These are phyloP conservation scores for Chlamydomonas schloesseri DNA, from an alignment of 139 green algal species.

Conservation along the genomic window DNA sequence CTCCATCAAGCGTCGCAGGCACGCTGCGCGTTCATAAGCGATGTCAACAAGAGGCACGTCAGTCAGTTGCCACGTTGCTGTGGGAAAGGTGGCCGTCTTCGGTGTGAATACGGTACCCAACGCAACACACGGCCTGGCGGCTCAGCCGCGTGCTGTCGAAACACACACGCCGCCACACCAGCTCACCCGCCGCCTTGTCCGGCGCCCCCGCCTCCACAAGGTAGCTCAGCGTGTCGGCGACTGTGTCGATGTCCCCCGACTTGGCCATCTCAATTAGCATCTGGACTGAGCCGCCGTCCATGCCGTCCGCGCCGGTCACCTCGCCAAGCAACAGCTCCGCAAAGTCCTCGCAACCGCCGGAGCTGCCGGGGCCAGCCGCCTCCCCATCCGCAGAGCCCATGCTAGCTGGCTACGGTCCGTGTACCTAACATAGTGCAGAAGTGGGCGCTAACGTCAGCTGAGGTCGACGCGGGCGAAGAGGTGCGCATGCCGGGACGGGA, in stretches of 20 bases:
- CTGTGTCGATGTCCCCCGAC: constrained; percentile 30
- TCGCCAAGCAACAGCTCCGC: constrained; percentile 18
- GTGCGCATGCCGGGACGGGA: too few species aligned
- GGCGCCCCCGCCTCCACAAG: constrained; percentile 14
- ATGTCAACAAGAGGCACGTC: too few species aligned
- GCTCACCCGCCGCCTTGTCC: not conserved
- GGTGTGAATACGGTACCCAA: too few species aligned
- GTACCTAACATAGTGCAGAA: too few species aligned
- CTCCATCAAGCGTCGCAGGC: constrained; percentile 10
- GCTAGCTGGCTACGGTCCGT: too few species aligned
- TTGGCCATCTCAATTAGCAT: constrained; percentile 43
- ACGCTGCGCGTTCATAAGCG: not conserved
- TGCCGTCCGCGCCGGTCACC: constrained; percentile 64
- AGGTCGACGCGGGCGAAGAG: too few species aligned
- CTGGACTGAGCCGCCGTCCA: constrained; percentile 58
- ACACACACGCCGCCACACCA: too few species aligned
- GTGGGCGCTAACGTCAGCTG: too few species aligned
- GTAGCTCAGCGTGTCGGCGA: constrained; percentile 21
- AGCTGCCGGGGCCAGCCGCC: not conserved
- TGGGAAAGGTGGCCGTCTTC: too few species aligned
- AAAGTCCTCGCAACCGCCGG: not conserved
- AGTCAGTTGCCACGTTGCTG: too few species aligned
- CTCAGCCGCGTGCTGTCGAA: too few species aligned
- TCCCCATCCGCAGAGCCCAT: not conserved
- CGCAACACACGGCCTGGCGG: too few species aligned